Base-by-base conservation (phyloP, 2,329 filamentous ascomycete species). In the Tolypocladium album region DNA sequence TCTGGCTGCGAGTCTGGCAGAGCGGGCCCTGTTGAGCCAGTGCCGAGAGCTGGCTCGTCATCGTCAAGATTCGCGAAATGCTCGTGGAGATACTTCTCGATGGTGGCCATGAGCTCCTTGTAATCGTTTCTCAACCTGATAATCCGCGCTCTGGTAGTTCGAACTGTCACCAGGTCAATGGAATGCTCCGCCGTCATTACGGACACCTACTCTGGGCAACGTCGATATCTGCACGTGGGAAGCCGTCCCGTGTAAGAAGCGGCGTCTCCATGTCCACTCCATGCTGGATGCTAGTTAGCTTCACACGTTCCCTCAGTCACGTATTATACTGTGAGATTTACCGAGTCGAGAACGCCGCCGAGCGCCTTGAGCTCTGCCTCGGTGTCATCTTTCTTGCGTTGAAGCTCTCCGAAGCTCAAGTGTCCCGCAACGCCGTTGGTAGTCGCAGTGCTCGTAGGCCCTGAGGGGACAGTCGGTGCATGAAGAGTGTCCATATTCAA, bases 51-150 rank as follows among this genome's bases (percentile, higher is more conserved):
- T 20, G 59, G 56, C 61, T 63, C 59, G 56, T 77, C 73, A 58
- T 84, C 79, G 63, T 82, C 80, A 52, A 89, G 72, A 62, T 77
- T 85, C n/a, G 91, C 92, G 72, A 97, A 96, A 70, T 94, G 89
- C 65, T 89, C 87, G 70, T 97, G 91, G n/a, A 99, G 82, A 55
- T 87, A 86, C 68, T 87, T 87, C 73, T 97, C 94, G 66, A 97
- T 88, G 61, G 82, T 79, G 61, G 76, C 76, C 92, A 97, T 97
- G 52, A 97, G 76, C 45, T 87, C 85, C 71, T 95, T 97, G 77
- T 96, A 93, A 74, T 99, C 94, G 70, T 97, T 97, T 64, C 89
- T 87, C 45, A 97, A 81, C 66, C 87, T 82, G 66, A 97, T 94
- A 66, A 99, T 96, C 62, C 90, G 87, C 36, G 92, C 84, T 73